A percentile compares a stretch with the other conserved stretches of the same genome.
Conservation (phyloP, 148 eudicot species). For the Amaranthus cruentus region DNA sequence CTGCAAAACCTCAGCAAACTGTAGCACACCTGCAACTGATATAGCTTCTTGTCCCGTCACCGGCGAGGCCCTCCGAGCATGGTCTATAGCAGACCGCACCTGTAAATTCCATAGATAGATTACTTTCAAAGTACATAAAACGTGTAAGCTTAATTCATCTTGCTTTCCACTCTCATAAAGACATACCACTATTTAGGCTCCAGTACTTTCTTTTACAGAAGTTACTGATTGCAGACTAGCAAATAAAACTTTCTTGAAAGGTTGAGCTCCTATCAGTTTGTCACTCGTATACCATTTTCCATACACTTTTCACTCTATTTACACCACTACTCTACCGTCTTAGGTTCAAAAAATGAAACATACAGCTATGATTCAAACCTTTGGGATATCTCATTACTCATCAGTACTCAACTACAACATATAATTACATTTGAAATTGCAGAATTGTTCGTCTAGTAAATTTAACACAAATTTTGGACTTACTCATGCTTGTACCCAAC, state of each 20-base stretch:
- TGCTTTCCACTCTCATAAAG: neutral
- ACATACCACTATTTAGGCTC: neutral
- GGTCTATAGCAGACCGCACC: constrained; percentile 69
- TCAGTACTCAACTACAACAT: too few species aligned
- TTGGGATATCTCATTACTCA: too few species aligned
- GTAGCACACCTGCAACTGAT: constrained; percentile 52
- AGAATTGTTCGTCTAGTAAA: too few species aligned
- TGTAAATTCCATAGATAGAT: constrained; percentile 23
- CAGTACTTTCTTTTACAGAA: neutral
- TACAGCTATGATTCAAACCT: neutral
- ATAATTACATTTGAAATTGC: too few species aligned
- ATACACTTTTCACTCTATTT: neutral
- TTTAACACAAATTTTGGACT: too few species aligned
- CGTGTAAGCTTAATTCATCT: constrained; percentile 1
- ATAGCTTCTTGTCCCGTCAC: constrained; percentile 77
- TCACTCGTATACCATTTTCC: neutral
- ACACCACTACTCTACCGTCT: neutral
- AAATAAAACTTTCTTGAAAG: neutral
- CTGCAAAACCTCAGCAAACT: constrained; percentile 66
- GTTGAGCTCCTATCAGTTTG: neutral
- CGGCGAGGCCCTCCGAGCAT: constrained; percentile 54
- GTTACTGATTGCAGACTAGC: neutral
- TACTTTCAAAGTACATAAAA: neutral
- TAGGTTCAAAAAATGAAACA: neutral
- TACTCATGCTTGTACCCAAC: too few species aligned